Base-by-base conservation (phyloP, 345 rosid genomes). In the Raphanus sativus region DNA sequence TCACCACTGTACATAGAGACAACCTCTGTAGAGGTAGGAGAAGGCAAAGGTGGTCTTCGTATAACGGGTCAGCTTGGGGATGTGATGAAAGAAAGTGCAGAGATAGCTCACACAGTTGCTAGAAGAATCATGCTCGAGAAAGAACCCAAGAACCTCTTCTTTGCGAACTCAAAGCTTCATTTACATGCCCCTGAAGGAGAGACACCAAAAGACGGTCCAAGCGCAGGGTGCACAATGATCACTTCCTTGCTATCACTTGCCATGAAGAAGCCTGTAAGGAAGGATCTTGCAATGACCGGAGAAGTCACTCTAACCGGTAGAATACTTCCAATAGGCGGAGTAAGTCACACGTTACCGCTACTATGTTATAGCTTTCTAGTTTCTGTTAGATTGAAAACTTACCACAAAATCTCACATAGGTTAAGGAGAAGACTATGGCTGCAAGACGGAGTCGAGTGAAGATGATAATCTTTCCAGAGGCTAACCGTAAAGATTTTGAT, bases 181-280 rank as follows among this genome's bases (percentile, higher is more conserved):
- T 86, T 92, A 71, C 97, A 94, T 73, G 90, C 89, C 81, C 98
- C 97, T n/a, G 90, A 91, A 6, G 97, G 97, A 29, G 98, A 97
- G 70, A 89, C 91, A 60, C 97, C 89, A 0, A 92, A 94, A 68
- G 95, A 94, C 33, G 98, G 98, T 33, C 97, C 98, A 2, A 94
- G 98, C 62, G 98, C 97, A 10, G 98, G 98, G 56, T 88, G 97
- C 83, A 90, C 98, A 62, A 94, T 94, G 97, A 88, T 89, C 76
- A 94, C 98, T 2, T 92, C 98, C 2, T 75, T 94, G 86, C 81
- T 94, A 33, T 92, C 98, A 25, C 88, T 94, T 15, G 97, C 97
- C 70, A 65, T 86, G 95, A 84, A 86, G 69, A 92, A 89, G 78
- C 86, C 86, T 13, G 95, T 88, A 21, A 81, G 68, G 82, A 89